Evolutionary conservation across 495 filamentous ascomycete species (phyloP).

Genomic region (Cryomyces minteri): DNA sequence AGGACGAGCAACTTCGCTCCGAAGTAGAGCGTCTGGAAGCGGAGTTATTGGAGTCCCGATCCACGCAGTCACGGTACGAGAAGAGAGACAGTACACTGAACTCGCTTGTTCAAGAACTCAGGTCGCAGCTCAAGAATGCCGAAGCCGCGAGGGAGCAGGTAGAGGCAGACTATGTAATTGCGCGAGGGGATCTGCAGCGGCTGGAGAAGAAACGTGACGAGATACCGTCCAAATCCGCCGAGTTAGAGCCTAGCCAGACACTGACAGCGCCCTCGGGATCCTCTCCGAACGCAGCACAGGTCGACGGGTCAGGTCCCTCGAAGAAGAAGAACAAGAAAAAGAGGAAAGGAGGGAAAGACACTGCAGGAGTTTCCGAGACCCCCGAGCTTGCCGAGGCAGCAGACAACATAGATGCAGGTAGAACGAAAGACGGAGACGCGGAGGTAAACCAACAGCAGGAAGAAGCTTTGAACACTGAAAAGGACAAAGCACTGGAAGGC

Average conservation of each 20-base stretch:
- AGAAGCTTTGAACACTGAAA: slow-evolving; percentile 1
- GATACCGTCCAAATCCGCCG: slow-evolving; percentile 1
- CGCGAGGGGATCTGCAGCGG: not conserved
- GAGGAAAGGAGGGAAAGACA: slow-evolving; percentile 53
- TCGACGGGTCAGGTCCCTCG: slow-evolving; percentile 9
- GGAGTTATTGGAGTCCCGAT: slow-evolving; percentile 15
- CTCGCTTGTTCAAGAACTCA: slow-evolving; percentile 31
- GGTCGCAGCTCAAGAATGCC: slow-evolving; percentile 29
- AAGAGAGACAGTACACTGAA: slow-evolving; percentile 34
- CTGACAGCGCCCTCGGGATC: not conserved
- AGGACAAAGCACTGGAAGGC: not conserved
- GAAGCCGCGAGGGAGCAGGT: slow-evolving; percentile 17
- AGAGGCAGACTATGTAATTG: slow-evolving; percentile 1
- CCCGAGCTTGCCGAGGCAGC: slow-evolving; percentile 3
- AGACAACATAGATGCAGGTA: not conserved
- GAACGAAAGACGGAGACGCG: slow-evolving; percentile 1
- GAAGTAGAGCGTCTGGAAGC: slow-evolving; percentile 8
- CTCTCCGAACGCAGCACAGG: slow-evolving; percentile 1
- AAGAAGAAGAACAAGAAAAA: slow-evolving; percentile 86
- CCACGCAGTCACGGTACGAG: slow-evolving; percentile 27
- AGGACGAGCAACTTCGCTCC: slow-evolving; percentile 6
- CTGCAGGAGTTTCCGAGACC: not conserved
- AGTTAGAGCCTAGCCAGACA: not conserved
- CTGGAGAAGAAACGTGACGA: not conserved
- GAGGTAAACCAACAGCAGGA: slow-evolving; percentile 16